These are phyloP conservation scores for Colletotrichum endophyticum DNA, from an alignment of 2,329 filamentous ascomycete genomes.

Conservation along the genomic window DNA sequence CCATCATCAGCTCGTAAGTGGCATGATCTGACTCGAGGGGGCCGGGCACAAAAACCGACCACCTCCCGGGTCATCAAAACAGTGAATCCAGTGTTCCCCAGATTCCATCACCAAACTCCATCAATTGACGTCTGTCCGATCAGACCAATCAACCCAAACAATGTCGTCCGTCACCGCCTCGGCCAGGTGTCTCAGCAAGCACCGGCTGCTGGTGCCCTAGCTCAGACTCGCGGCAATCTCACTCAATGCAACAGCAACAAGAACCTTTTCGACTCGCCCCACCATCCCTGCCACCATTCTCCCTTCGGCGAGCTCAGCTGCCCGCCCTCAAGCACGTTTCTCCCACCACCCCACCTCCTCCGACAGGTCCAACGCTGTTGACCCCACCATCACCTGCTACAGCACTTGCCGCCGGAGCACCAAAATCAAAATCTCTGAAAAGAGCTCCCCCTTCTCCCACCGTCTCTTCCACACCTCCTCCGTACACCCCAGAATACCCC, in stretches of 20 bases:
- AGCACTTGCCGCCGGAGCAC: conserved; percentile 27
- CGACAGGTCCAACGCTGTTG: not conserved
- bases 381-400: conserved; percentile 31
- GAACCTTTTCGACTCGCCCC: conserved; percentile 13
- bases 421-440: conserved; percentile 31
- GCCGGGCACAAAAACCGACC: not conserved
- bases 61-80: not conserved
- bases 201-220: not conserved
- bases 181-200: conserved; percentile 6
- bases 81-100: not conserved
- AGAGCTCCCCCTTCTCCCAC: not conserved
- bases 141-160: not conserved
- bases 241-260: conserved; percentile 3
- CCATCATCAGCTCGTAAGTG: not conserved
- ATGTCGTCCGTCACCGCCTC: conserved; percentile 11
- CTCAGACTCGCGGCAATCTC: not conserved
- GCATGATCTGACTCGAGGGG: not conserved
- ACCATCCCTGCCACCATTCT: conserved; percentile 2
- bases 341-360: conserved; percentile 18
- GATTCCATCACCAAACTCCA: not conserved
- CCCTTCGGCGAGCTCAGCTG: not conserved
- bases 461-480: conserved; percentile 10
- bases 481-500: conserved; percentile 20
- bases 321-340: conserved; percentile 11
- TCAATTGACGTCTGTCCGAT: not conserved